Evolutionary conservation across 2,329 filamentous ascomycete genomes (phyloP).

Genomic region (Cladosporium phlei): DNA sequence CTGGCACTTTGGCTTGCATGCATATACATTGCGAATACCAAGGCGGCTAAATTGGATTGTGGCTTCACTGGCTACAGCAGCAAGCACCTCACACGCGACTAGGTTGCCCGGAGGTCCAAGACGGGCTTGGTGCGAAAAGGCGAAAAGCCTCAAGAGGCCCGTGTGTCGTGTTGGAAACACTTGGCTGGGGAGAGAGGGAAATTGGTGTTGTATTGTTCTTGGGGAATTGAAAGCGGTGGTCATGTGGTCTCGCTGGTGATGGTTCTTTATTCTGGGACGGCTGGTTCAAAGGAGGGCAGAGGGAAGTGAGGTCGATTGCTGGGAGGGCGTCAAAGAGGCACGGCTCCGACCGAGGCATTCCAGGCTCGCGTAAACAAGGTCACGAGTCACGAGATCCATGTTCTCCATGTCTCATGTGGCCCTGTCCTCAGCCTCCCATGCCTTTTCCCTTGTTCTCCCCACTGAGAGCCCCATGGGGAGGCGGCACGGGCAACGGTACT

Average conservation of each 20-base stretch:
- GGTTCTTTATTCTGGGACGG: not conserved
- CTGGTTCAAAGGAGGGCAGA: no score
- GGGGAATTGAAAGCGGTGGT: not conserved
- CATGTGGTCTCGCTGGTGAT: not conserved
- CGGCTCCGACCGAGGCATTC: not conserved
- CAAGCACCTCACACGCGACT: not conserved
- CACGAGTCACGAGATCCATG: not conserved
- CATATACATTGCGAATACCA: no score
- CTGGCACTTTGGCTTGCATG: no score
- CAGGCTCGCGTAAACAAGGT: not conserved
- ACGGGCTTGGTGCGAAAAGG: slow-evolving; percentile 7
- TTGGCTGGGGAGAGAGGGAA: slow-evolving; percentile 1
- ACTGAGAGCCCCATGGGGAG: slow-evolving; percentile 10
- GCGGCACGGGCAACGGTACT: not conserved
- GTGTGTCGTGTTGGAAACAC: not conserved
- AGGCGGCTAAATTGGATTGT: slow-evolving; percentile 8
- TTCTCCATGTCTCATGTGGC: slow-evolving; percentile 1
- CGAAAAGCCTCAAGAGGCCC: not conserved
- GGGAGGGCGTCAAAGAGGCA: not conserved
- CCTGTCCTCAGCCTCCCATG: not conserved
- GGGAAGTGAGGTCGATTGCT: not conserved
- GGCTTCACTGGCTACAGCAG: not conserved
- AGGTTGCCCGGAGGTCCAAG: slow-evolving; percentile 7
- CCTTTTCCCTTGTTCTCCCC: no score
- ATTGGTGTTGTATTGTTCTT: not conserved